Evolutionary conservation across 2,329 filamentous ascomycete species (phyloP), one percentile per base, ranked within the genome.

Genomic region (Neonectria neomacrospora): DNA sequence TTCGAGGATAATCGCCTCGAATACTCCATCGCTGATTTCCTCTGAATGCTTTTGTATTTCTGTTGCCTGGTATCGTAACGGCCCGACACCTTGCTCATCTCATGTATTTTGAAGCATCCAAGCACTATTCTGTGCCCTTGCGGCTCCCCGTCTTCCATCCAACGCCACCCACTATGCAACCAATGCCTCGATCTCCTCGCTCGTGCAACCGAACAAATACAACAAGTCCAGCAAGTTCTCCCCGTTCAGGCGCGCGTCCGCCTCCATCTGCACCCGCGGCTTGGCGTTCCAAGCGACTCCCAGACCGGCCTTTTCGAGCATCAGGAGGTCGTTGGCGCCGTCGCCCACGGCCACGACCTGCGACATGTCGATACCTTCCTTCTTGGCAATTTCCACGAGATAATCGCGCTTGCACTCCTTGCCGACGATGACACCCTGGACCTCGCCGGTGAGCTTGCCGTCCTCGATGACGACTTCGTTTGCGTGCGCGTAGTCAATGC

Each of bases 241-340:
- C 22, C 88, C 86, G 73, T 96, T 96, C 64, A 96, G 77, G 44
- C 91, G 83, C 14, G 89, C 88, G 28, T 89, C 88, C 2, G 92
- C 92, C 76, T 91, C 88, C 81, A 90, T 87, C 80, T 96, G 93
- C 59, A 96, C 92, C 62, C 88, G 84, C 2, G 92, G 91, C 82
- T 96, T 96, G 10, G 92, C 93, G 74, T 94, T 92, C 85, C 93
- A 94, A 2, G 92, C 92, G 3, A 96, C 89, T 20, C 92, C 93
- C 39, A 95, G 58, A 0, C 91, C 91, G 0, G 92, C 92, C 51
- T 86, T 85, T 9, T 83, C 84, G 83, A 96, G 88, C 92, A 96
- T 96, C 61, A 90, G 81, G 67, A 96, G 77, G 74, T 96, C 92
- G 73, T 96, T 96, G 39, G 92, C 92, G 7, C 92, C 93, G 76